A percentile compares a stretch with the other conserved stretches of the same genome.
These are phyloP conservation scores for Gardenia jasminoides DNA, from an alignment of 257 asterid species.

Conservation along the genomic window DNA sequence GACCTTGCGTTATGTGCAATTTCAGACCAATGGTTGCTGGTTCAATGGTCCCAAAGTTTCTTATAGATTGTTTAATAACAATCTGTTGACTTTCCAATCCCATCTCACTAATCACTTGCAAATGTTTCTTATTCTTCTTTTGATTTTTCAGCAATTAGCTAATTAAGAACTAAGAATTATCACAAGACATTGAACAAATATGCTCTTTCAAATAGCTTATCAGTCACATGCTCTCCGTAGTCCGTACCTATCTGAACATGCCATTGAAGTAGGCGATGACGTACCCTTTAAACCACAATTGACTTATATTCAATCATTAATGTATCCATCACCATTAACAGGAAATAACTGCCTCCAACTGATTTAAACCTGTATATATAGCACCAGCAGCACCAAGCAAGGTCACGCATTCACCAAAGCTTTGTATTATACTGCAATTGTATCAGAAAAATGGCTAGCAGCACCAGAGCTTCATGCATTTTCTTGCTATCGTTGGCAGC, in stretches of 20 bases:
- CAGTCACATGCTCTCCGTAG: constrained; percentile 40
- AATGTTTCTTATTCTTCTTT: neutral
- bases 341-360: neutral
- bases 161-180: neutral
- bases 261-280: constrained; percentile 28
- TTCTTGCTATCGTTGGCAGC: constrained; percentile 16
- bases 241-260: constrained; percentile 49
- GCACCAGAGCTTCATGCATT: constrained; percentile 5
- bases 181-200: neutral
- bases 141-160: neutral
- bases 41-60: too few relatives aligned
- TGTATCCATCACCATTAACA: neutral
- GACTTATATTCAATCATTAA: neutral
- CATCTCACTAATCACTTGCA: too few relatives aligned
- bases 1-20: too few relatives aligned
- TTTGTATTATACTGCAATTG: too few relatives aligned
- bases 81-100: too few relatives aligned
- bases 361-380: neutral
- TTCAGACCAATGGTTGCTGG: too few relatives aligned
- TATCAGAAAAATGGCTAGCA: constrained; percentile 16
- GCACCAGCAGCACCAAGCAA: neutral
- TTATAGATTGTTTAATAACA: too few relatives aligned
- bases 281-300: neutral
- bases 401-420: neutral
- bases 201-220: constrained; percentile 11